phyloP scores from a whole-genome alignment of 345 rosid genomes.

The Populus ilicifolia region DNA sequence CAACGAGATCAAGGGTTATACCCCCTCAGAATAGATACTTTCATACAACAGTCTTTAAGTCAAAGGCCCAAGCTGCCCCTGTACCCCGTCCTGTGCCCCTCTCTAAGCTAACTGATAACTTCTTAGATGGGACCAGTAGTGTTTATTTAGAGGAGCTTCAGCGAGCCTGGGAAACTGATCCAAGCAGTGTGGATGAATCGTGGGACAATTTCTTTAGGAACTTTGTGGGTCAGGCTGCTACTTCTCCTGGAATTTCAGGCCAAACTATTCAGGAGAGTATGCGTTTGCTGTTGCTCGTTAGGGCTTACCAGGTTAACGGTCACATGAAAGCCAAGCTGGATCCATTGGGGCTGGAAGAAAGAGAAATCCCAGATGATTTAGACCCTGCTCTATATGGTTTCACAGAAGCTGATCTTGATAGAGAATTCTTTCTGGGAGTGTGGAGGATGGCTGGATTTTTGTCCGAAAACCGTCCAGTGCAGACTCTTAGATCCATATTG shows the following conservation, averaged over 20 bases:
- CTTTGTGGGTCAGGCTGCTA: slow-evolving; percentile 72
- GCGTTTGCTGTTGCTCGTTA: slow-evolving; percentile 66
- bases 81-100: slow-evolving; percentile 75
- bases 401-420: slow-evolving; percentile 64
- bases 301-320: slow-evolving; percentile 86
- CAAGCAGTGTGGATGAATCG: slow-evolving; percentile 69
- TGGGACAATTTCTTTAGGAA: slow-evolving; percentile 84
- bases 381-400: slow-evolving; percentile 65
- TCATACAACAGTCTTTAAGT: slow-evolving; percentile 47
- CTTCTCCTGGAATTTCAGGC: slow-evolving; percentile 72
- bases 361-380: slow-evolving; percentile 70
- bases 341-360: slow-evolving; percentile 60
- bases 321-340: slow-evolving; percentile 84
- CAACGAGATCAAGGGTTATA: slow-evolving; percentile 38
- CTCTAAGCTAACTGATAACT: slow-evolving; percentile 69
- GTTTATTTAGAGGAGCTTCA: slow-evolving; percentile 78
- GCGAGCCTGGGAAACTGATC: slow-evolving; percentile 77
- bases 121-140: slow-evolving; percentile 75
- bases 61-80: slow-evolving; percentile 60
- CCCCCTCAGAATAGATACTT: slow-evolving; percentile 45
- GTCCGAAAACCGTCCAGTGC: slow-evolving; percentile 84
- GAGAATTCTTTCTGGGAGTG: slow-evolving; percentile 76
- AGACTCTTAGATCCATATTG: slow-evolving; percentile 64
- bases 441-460: slow-evolving; percentile 79
- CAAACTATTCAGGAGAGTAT: slow-evolving; percentile 88